phyloP scores from a whole-genome alignment of 257 asterid genomes.

The Plantago major region DNA sequence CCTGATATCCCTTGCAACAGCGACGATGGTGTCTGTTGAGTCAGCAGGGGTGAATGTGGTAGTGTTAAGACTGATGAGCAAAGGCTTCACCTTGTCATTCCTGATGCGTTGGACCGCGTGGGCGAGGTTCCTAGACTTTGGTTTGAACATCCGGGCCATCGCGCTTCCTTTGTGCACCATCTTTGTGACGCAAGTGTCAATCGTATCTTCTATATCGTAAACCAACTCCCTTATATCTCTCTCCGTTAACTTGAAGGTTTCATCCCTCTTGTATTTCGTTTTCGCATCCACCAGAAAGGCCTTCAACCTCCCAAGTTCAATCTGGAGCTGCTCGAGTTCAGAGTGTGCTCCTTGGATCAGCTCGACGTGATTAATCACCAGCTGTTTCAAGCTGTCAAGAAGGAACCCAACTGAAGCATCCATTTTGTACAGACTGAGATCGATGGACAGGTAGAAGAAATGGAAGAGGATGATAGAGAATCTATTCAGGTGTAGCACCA shows the following conservation, averaged over 20 bases:
- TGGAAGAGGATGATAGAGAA: too few relatives aligned
- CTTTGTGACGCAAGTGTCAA: not conserved
- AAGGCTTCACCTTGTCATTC: not conserved
- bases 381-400: conserved; percentile 3
- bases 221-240: not conserved
- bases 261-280: not conserved
- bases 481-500: too few relatives aligned
- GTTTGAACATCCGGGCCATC: not conserved
- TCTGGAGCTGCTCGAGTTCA: not conserved
- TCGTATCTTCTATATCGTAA: not conserved
- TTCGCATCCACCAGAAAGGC: not conserved
- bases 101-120: not conserved
- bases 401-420: not conserved
- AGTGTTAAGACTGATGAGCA: not conserved
- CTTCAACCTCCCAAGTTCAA: not conserved
- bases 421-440: too few relatives aligned
- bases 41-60: not conserved
- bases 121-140: not conserved
- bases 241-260: not conserved
- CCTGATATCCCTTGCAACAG: not conserved
- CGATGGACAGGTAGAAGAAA: too few relatives aligned
- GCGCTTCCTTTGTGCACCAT: not conserved
- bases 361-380: not conserved
- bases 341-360: not conserved
- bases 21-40: not conserved